Percentiles rank a stretch among this genome's conserved stretches.
These are phyloP conservation scores for Metarhizium brunneum DNA, from an alignment of 2,329 filamentous ascomycete species.

Conservation along the genomic window DNA sequence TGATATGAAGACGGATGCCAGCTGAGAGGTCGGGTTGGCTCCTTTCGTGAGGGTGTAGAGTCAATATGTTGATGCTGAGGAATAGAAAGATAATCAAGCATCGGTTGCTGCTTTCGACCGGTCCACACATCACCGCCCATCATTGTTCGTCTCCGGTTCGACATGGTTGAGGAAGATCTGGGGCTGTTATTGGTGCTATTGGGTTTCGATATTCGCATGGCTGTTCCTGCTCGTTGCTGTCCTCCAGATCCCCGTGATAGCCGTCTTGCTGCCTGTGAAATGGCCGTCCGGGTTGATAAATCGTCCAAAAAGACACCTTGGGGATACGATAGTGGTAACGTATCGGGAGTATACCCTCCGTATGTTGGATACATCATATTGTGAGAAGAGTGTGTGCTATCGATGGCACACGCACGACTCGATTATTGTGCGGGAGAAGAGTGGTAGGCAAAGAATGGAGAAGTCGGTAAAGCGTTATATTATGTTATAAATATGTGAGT, in stretches of 20 bases:
- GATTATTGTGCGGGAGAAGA: not conserved
- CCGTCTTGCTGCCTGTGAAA: slow-evolving; percentile 36
- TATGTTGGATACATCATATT: slow-evolving; percentile 22
- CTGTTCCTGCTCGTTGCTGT: slow-evolving; percentile 38
- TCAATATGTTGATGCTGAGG: slow-evolving; percentile 8
- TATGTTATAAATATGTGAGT: not conserved
- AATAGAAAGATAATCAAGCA: slow-evolving; percentile 25
- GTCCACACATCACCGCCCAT: slow-evolving; percentile 38
- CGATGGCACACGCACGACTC: too few relatives aligned
- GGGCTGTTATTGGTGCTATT: slow-evolving; percentile 63
- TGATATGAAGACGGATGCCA: slow-evolving; percentile 63
- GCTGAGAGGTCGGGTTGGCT: slow-evolving; percentile 35
- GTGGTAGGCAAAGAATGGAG: not conserved
- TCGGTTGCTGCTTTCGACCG: slow-evolving; percentile 36
- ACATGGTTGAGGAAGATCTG: slow-evolving; percentile 34
- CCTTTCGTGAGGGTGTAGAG: not conserved
- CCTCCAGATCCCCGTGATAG: slow-evolving; percentile 40
- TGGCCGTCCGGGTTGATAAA: slow-evolving; percentile 40
- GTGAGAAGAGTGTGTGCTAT: not conserved
- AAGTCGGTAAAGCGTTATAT: not conserved
- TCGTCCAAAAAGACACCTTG: slow-evolving; percentile 40
- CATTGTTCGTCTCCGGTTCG: slow-evolving; percentile 46
- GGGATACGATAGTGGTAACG: slow-evolving; percentile 16
- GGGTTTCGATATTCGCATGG: slow-evolving; percentile 55
- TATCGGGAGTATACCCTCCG: slow-evolving; percentile 15